Base-by-base conservation (phyloP, 2,329 filamentous ascomycete species). In the Colletotrichum eremochloae region DNA sequence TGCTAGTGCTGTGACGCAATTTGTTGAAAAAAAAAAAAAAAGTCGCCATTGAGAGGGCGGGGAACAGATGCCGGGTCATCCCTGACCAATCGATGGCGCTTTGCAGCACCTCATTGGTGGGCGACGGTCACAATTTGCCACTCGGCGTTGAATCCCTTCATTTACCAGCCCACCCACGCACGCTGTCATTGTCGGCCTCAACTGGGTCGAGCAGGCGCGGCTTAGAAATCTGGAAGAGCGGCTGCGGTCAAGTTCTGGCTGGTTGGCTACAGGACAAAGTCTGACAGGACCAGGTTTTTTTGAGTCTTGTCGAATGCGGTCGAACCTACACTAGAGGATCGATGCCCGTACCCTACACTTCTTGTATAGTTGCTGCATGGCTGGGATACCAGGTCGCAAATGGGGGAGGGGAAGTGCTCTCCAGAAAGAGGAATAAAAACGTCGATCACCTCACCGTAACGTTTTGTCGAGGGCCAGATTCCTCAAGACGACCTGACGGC, bases 1-100 rank as follows among this genome's bases (percentile, higher is more conserved):
- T 68, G 15, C 65, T 66, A 69, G 70, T 62, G 66, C 53, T 67
- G 70, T 74, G 72, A 74, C 66, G 70, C 72, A 73, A 73, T 74
- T 66, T 70, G 61, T 73, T 64, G 48, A 46, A 63, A 48, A 46
- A 63, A 63, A 52, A 24, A 57, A 24, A 24, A 50, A 48, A 56
- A 73, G 53, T 67, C 66, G 66, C 52, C 53, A 57, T 18, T 60
- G 14, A 33, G 40, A 69, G 40, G 44, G 66, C 58, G 52, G 68
- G 48, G 46, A 44, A 48, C 46, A 62, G 63, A 61, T 62, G 29
- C 68, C 55, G 42, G 58, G 63, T 31, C 68, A 63, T 58, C 57
- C 69, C 63, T 72, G 48, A 40, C 42, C 61, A 61, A 48, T 46
- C 55, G 53, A 24, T 38, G 36, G 46, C 31, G 44, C 55, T 36